Conservation (phyloP, 106 monocot species). For the Amphibolis antarctica region DNA sequence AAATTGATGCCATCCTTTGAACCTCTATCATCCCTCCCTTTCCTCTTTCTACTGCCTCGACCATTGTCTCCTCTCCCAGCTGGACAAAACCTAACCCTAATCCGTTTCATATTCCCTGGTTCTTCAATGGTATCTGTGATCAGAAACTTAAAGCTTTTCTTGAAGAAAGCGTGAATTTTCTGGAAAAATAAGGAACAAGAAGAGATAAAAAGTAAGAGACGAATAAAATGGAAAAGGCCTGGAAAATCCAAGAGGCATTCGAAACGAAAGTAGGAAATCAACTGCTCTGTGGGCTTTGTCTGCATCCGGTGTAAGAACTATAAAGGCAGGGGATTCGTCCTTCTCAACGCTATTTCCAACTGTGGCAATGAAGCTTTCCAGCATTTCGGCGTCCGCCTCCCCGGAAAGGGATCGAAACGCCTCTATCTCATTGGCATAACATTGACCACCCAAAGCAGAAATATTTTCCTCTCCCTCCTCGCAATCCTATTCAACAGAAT, state of each 20-base stretch:
- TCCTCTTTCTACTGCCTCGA: conserved; percentile 54
- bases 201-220: not conserved
- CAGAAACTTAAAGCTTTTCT: conserved; percentile 77
- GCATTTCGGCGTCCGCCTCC: conserved; percentile 44
- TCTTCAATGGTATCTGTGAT: conserved; percentile 85
- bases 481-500: conserved; percentile 12
- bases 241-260: not conserved
- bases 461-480: conserved; percentile 26
- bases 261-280: conserved; percentile 11
- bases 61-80: conserved; percentile 19
- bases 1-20: conserved; percentile 38
- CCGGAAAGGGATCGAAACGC: conserved; percentile 50
- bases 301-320: conserved; percentile 68
- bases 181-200: conserved; percentile 2
- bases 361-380: conserved; percentile 38
- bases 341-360: conserved; percentile 14
- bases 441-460: conserved; percentile 7
- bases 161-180: conserved; percentile 97
- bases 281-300: conserved; percentile 89
- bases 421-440: conserved; percentile 34
- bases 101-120: conserved; percentile 30
- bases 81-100: conserved; percentile 59
- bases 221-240: not conserved
- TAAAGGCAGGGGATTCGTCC: conserved; percentile 11
- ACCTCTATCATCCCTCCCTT: conserved; percentile 27